phyloP scores from a whole-genome alignment of 768 basidiomycete genomes.

The Auricularia cornea region DNA sequence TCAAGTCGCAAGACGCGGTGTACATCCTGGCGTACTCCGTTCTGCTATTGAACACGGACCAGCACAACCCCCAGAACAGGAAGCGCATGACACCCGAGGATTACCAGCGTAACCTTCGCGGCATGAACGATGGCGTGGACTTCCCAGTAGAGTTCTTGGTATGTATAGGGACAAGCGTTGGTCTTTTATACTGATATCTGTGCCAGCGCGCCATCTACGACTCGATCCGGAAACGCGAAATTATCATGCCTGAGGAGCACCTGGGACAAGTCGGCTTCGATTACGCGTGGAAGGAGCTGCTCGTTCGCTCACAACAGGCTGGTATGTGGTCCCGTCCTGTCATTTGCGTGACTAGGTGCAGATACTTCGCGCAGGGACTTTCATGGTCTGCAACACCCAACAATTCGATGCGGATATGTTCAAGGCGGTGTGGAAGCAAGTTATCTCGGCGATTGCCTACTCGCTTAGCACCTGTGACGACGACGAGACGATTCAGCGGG shows the following conservation, averaged over 20 bases:
- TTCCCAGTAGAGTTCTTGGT: constrained; percentile 86
- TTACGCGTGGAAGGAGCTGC: constrained; percentile 96
- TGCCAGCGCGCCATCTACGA: constrained; percentile 82
- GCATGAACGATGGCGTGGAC: constrained; percentile 78
- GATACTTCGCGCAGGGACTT: constrained; percentile 30
- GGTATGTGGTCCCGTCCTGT: constrained; percentile 35
- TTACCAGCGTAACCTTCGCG: constrained; percentile 84
- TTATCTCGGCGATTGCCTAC: constrained; percentile 89
- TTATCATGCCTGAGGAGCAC: constrained; percentile 97
- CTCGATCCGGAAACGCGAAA: constrained; percentile 88
- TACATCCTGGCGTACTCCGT: constrained; percentile 93
- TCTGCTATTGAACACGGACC: constrained; percentile 97
- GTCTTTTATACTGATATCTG: neutral
- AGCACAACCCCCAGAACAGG: constrained; percentile 85
- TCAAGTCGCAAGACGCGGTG: constrained; percentile 85
- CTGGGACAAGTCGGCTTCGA: constrained; percentile 95
- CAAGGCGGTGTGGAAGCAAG: constrained; percentile 83
- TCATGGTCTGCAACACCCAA: constrained; percentile 71
- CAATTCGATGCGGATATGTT: constrained; percentile 91
- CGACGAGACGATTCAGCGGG: constrained; percentile 90
- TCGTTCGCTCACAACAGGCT: constrained; percentile 70
- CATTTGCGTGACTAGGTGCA: constrained; percentile 4
- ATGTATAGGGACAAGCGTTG: constrained; percentile 13
- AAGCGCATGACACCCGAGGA: constrained; percentile 97
- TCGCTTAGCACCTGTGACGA: constrained; percentile 96